These are phyloP conservation scores for Talaromyces sp. DNA, from an alignment of 2,329 filamentous ascomycete species.

Conservation along the genomic window DNA sequence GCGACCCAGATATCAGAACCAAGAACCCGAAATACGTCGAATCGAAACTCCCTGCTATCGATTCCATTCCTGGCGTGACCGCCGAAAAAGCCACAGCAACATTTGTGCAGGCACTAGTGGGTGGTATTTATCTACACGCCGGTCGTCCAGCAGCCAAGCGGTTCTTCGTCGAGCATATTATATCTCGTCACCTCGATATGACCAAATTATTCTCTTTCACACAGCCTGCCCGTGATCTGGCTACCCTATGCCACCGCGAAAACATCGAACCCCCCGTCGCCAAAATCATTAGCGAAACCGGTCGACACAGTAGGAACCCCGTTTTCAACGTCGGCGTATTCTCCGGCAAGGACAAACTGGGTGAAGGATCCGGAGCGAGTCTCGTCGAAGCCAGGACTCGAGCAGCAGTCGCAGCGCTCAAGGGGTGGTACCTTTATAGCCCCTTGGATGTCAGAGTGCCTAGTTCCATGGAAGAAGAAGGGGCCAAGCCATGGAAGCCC, in stretches of 20 bases:
- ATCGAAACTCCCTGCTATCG: constrained; percentile 20
- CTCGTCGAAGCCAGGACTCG: constrained; percentile 72
- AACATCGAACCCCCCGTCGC: constrained; percentile 85
- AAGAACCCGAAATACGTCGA: constrained; percentile 29
- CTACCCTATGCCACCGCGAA: constrained; percentile 78
- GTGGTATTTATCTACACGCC: constrained; percentile 79
- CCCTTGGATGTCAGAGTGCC: constrained; percentile 65
- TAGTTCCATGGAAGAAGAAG: constrained; percentile 63
- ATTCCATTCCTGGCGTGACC: constrained; percentile 38
- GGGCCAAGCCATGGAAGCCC: constrained; percentile 62
- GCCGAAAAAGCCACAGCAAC: constrained; percentile 62
- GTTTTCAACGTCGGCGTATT: constrained; percentile 94
- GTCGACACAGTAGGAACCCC: constrained; percentile 74
- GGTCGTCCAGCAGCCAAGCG: constrained; percentile 73
- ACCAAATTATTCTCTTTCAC: constrained; percentile 77
- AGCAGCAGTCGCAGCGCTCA: constrained; percentile 80
- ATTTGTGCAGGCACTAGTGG: constrained; percentile 79
- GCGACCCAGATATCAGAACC: constrained; percentile 51
- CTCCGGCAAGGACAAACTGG: constrained; percentile 84
- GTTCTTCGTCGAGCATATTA: constrained; percentile 80
- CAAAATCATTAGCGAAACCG: constrained; percentile 84
- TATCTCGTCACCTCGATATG: constrained; percentile 73
- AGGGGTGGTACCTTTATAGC: constrained; percentile 95
- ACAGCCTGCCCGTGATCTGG: constrained; percentile 77
- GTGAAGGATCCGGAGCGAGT: constrained; percentile 78